Evolutionary conservation across 768 basidiomycete species (phyloP).

Genomic region (Rubroboletus pulcherrimus): DNA sequence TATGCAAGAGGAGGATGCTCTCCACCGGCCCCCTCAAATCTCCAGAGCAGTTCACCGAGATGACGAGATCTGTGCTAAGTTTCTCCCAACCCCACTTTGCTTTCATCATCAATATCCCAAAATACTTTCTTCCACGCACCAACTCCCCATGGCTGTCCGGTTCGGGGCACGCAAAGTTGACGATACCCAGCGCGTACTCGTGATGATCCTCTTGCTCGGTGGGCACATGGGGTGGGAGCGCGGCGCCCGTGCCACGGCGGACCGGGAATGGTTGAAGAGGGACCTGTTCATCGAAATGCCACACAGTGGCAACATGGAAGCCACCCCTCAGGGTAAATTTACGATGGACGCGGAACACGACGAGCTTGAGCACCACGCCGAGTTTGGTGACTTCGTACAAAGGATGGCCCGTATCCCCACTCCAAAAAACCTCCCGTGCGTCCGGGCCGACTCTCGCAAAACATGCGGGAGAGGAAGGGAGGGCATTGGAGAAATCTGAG

Average conservation of each 20-base stretch:
- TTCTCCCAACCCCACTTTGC: slow-evolving; percentile 10
- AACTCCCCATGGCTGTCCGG: not conserved
- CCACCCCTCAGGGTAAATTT: not conserved
- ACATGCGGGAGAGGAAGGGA: slow-evolving; percentile 10
- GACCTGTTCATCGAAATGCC: not conserved
- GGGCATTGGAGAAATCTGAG: slow-evolving; percentile 6
- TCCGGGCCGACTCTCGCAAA: not conserved
- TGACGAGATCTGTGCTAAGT: slow-evolving; percentile 2
- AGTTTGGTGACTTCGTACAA: slow-evolving; percentile 15
- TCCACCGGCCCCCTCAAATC: not conserved
- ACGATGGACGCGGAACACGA: slow-evolving; percentile 6
- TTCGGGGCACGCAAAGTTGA: slow-evolving; percentile 1
- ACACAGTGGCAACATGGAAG: slow-evolving; percentile 5
- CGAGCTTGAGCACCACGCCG: slow-evolving; percentile 10
- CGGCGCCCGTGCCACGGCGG: slow-evolving; percentile 4
- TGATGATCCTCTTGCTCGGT: not conserved
- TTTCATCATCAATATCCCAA: slow-evolving; percentile 7
- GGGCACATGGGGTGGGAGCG: not conserved
- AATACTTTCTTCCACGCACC: not conserved
- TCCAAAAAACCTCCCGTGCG: not conserved
- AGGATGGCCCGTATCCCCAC: not conserved
- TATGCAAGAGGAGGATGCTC: slow-evolving; percentile 1
- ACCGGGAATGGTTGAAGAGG: slow-evolving; percentile 3
- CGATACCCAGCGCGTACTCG: slow-evolving; percentile 3
- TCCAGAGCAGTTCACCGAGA: not conserved